Conservation (phyloP, 768 basidiomycete species). For the Dictyophora rubrovolvata region DNA sequence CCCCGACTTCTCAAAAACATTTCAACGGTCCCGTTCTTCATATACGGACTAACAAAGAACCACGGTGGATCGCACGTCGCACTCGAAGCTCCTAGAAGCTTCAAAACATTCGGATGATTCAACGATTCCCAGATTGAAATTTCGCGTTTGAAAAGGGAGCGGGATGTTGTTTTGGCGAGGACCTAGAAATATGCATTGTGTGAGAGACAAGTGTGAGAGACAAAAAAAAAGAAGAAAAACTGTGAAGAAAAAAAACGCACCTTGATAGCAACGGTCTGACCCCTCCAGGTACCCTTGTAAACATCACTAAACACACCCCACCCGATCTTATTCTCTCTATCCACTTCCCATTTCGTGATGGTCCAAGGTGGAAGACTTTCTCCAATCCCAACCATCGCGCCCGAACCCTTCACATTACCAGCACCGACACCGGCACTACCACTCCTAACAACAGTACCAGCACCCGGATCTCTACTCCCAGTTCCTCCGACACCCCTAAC, state of each 20-base stretch:
- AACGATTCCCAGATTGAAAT: slow-evolving; percentile 64
- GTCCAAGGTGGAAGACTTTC: slow-evolving; percentile 59
- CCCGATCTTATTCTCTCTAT: slow-evolving; percentile 58
- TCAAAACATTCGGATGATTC: slow-evolving; percentile 58
- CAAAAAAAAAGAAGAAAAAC: slow-evolving; percentile 6
- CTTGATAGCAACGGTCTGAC: slow-evolving; percentile 60
- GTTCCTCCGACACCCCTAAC: too few relatives aligned
- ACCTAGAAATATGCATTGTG: background rate
- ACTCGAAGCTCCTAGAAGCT: slow-evolving; percentile 70
- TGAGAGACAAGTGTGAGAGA: background rate
- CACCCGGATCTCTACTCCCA: too few relatives aligned
- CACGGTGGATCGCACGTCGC: slow-evolving; percentile 59
- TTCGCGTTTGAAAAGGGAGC: slow-evolving; percentile 57
- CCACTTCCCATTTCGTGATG: slow-evolving; percentile 71
- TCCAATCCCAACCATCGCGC: slow-evolving; percentile 14
- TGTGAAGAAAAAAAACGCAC: slow-evolving; percentile 21
- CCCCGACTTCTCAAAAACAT: slow-evolving; percentile 37
- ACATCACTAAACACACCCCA: slow-evolving; percentile 71
- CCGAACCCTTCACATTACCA: too few relatives aligned
- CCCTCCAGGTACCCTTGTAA: slow-evolving; percentile 66
- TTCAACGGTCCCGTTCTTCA: slow-evolving; percentile 53
- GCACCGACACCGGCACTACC: too few relatives aligned
- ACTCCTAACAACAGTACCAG: too few relatives aligned
- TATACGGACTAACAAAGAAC: slow-evolving; percentile 73
- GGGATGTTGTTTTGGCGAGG: slow-evolving; percentile 49